Evolutionary conservation across 805 yeast species (phyloP), one percentile per base, ranked within the genome.

Genomic region (Candida yuanshanica): DNA sequence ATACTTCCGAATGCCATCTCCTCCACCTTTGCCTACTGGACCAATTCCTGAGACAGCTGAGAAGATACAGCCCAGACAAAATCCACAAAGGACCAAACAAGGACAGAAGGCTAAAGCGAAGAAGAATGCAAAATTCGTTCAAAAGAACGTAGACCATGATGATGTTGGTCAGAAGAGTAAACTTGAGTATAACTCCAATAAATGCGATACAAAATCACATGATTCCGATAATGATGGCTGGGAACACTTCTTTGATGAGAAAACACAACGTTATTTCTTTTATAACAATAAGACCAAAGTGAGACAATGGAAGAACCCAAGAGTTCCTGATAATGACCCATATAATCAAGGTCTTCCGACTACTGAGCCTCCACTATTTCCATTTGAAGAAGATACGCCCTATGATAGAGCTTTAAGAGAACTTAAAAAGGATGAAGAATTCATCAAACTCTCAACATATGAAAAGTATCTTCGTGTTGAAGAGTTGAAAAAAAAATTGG

Each of bases 251-350:
- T 45, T 39, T 21, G 49, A 45, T 18, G 38, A 39, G 2, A 16
- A 12, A 7, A 39, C 46, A 3, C 37, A 37, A 32, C 34, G 44
- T 20, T 42, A 22, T 24, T 39, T 39, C 35, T 45, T 45, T 33
- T 43, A 39, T 20, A 45, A 45, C 33, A 29, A 18, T 9, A 16
- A 27, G 5, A 37, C 44, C 5, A 43, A 42, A 18, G 6, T 22
- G 5, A 45, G 36, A 24, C 49, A 45, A 36, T 45, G 49, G 49
- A 14, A 33, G 26, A 45, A 45, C 20, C 49, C 49, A 27, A 37
- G 49, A 33, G 46, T 45, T 2, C 11, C 43, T 3, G 14, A 17
- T 17, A 29, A 39, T 26, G 42, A 45, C 33, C 36, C 31, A 14
- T 35, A 12, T 18, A 45, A 45, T 36, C n/a, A 33, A 23, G 35